phyloP scores from a whole-genome alignment of 345 rosid species.

The Populus nigra region DNA sequence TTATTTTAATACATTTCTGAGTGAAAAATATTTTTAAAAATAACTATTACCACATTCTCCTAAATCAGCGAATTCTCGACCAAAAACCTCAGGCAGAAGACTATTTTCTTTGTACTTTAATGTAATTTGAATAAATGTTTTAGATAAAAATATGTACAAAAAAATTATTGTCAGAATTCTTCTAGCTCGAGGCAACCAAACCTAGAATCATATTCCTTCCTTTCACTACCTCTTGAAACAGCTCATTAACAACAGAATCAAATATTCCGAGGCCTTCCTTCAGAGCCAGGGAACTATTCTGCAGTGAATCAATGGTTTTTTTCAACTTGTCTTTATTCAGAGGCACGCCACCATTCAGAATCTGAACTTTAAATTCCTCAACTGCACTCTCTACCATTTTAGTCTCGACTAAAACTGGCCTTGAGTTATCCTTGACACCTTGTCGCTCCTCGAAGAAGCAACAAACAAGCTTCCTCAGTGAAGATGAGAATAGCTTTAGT shows the following conservation, averaged over 20 bases:
- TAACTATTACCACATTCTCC: accelerated
- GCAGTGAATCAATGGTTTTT: neutral
- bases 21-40: no score
- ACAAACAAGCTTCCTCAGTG: neutral
- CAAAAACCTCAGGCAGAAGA: no score
- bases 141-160: neutral
- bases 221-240: neutral
- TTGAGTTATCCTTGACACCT: neutral
- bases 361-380: neutral
- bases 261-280: neutral
- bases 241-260: neutral
- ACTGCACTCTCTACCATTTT: neutral
- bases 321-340: neutral
- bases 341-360: neutral
- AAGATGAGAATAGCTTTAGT: neutral
- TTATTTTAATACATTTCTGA: no score
- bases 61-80: no score
- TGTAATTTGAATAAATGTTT: neutral
- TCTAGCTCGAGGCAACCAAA: neutral
- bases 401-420: neutral
- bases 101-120: neutral
- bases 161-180: neutral
- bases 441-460: neutral
- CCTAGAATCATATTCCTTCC: neutral
- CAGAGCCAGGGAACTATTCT: neutral